Evolutionary conservation across 768 basidiomycete species (phyloP).

Genomic region (Boletus huronensis): DNA sequence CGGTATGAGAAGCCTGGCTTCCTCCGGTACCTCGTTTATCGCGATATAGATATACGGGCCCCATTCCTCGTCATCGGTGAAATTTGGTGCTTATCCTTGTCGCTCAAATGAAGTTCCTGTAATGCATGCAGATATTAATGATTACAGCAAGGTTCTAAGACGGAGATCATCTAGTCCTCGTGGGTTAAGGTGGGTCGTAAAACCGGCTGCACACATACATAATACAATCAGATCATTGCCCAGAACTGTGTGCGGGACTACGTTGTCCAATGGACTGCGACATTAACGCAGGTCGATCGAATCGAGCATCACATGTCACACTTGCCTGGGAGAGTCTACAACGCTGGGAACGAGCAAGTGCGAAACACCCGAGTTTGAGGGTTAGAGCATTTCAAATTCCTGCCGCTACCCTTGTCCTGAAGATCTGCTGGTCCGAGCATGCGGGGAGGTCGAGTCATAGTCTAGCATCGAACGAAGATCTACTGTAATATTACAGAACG

Average conservation of each 20-base stretch:
- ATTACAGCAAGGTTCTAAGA: conserved; percentile 11
- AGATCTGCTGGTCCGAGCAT: conserved; percentile 17
- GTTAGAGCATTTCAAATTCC: conserved; percentile 35
- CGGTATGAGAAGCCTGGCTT: conserved; percentile 3
- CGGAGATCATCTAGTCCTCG: conserved; percentile 28
- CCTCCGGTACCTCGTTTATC: conserved; percentile 11
- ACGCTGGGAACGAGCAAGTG: background rate
- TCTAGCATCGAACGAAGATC: conserved; percentile 13
- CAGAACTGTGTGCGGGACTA: background rate
- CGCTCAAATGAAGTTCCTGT: conserved; percentile 6
- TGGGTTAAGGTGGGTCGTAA: conserved; percentile 30
- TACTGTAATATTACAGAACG: background rate
- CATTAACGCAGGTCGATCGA: background rate
- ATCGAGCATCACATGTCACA: background rate
- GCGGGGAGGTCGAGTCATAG: conserved; percentile 8
- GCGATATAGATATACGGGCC: conserved; percentile 15
- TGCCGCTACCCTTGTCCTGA: background rate
- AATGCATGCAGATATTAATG: conserved; percentile 10
- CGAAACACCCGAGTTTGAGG: background rate
- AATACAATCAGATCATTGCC: conserved; percentile 7
- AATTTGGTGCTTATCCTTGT: conserved; percentile 7
- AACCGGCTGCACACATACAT: conserved; percentile 14
- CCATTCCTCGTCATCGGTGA: conserved; percentile 5
- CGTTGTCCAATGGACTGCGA: background rate
- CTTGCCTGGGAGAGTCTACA: background rate